Evolutionary conservation across 2,329 filamentous ascomycete species (phyloP).

Genomic region (Epichloe amarillans): DNA sequence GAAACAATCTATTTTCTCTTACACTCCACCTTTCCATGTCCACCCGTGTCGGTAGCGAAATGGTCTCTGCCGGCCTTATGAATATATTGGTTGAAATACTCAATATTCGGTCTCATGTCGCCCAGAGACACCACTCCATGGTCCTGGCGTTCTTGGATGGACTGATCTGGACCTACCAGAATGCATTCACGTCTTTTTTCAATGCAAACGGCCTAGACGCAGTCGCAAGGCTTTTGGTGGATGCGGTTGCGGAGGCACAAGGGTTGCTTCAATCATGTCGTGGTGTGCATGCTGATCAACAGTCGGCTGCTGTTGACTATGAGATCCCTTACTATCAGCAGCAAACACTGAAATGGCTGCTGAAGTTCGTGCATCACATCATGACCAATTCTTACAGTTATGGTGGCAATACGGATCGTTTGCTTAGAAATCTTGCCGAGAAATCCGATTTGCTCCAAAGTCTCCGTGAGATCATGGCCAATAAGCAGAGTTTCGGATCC

Average conservation of each 20-base stretch:
- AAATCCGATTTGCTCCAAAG: constrained; percentile 72
- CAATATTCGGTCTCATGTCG: constrained; percentile 65
- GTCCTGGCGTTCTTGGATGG: constrained; percentile 80
- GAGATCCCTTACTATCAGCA: constrained; percentile 87
- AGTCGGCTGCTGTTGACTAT: constrained; percentile 81
- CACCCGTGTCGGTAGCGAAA: constrained; percentile 62
- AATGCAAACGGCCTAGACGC: constrained; percentile 73
- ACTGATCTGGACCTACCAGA: constrained; percentile 72
- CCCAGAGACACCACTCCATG: constrained; percentile 71
- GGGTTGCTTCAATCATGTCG: constrained; percentile 51
- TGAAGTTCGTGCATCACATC: constrained; percentile 94
- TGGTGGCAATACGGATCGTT: constrained; percentile 73
- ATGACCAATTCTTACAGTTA: constrained; percentile 62
- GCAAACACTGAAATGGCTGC: constrained; percentile 81
- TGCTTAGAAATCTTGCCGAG: constrained; percentile 87
- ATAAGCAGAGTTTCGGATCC: constrained; percentile 70
- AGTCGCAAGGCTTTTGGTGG: constrained; percentile 76
- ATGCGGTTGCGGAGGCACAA: constrained; percentile 60
- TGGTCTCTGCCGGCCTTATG: constrained; percentile 80
- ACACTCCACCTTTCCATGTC: constrained; percentile 68
- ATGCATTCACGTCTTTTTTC: constrained; percentile 78
- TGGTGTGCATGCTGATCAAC: constrained; percentile 54
- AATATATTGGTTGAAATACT: constrained; percentile 84
- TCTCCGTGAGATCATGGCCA: constrained; percentile 68
- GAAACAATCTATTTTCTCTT: constrained; percentile 77